Evolutionary conservation across 2,329 filamentous ascomycete genomes (phyloP).

Genomic region (Claviceps sp.): DNA sequence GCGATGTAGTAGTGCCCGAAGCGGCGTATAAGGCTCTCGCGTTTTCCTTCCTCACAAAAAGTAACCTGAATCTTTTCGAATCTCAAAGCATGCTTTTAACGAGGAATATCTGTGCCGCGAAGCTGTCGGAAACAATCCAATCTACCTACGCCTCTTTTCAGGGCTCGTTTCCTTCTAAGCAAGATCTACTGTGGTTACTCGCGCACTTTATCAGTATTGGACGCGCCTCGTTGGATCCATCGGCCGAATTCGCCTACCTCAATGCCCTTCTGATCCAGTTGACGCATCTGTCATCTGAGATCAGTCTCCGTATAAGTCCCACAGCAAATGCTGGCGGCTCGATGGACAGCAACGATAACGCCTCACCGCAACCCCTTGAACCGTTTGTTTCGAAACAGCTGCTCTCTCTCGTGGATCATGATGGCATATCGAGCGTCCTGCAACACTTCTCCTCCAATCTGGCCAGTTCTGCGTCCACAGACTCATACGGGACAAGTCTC

Average conservation of each 20-base stretch:
- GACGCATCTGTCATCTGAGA: conserved; percentile 36
- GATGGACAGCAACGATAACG: neutral
- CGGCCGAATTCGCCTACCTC: conserved; percentile 29
- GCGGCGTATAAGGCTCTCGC: conserved; percentile 24
- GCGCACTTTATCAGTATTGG: conserved; percentile 52
- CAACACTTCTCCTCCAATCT: conserved; percentile 20
- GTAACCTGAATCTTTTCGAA: conserved; percentile 28
- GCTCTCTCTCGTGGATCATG: conserved; percentile 57
- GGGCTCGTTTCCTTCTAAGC: conserved; percentile 16
- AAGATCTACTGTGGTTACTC: conserved; percentile 47
- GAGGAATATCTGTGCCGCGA: conserved; percentile 22
- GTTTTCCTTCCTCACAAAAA: conserved; percentile 23
- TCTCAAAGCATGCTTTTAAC: conserved; percentile 23
- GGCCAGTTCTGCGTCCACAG: conserved; percentile 16
- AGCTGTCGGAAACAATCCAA: conserved; percentile 29
- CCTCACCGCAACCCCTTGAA: conserved; percentile 21
- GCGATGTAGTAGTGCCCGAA: neutral
- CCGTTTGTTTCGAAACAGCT: conserved; percentile 54
- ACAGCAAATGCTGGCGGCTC: conserved; percentile 7
- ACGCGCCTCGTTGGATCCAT: conserved; percentile 21
- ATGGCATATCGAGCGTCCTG: conserved; percentile 46
- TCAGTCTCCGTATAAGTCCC: conserved; percentile 22
- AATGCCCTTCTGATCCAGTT: conserved; percentile 41
- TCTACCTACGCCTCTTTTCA: conserved; percentile 18
- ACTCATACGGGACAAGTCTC: conserved; percentile 39